Conservation (phyloP, 106 monocot genomes). For the Agapanthus africanus region DNA sequence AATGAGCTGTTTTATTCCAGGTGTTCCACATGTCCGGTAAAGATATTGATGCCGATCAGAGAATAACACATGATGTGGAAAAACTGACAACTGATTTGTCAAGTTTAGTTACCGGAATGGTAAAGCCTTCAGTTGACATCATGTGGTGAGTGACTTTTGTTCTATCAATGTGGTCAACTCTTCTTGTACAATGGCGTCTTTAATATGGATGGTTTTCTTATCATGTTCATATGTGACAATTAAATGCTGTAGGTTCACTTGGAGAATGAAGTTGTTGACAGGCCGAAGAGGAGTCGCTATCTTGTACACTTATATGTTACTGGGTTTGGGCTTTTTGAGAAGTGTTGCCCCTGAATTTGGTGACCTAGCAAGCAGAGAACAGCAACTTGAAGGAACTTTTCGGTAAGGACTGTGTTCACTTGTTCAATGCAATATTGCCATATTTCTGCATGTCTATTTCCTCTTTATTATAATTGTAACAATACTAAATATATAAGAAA, state of each 20-base stretch:
- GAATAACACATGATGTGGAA: conserved; percentile 90
- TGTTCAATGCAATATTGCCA: no score
- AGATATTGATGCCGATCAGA: conserved; percentile 94
- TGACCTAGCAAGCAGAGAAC: conserved; percentile 79
- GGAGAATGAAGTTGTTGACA: conserved; percentile 96
- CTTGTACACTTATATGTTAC: conserved; percentile 88
- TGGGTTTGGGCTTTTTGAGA: conserved; percentile 93
- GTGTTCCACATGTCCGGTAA: conserved; percentile 76
- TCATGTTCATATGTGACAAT: background rate
- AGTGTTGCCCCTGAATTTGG: conserved; percentile 93
- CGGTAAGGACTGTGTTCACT: no score
- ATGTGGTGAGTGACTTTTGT: conserved; percentile 63
- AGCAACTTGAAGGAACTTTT: conserved; percentile 91
- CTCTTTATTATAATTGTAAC: no score
- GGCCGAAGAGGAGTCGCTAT: conserved; percentile 90
- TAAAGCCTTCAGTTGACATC: conserved; percentile 94
- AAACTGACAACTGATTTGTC: conserved; percentile 85
- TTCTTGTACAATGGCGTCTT: no score
- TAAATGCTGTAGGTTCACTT: conserved; percentile 74
- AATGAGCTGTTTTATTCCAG: no score
- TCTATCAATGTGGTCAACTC: no score
- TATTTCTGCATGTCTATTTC: no score
- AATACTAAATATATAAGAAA: no score
- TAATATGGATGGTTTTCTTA: background rate
- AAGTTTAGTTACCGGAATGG: conserved; percentile 90